phyloP scores from a whole-genome alignment of 2,329 filamentous ascomycete species.

The Xylariaceae sp. region DNA sequence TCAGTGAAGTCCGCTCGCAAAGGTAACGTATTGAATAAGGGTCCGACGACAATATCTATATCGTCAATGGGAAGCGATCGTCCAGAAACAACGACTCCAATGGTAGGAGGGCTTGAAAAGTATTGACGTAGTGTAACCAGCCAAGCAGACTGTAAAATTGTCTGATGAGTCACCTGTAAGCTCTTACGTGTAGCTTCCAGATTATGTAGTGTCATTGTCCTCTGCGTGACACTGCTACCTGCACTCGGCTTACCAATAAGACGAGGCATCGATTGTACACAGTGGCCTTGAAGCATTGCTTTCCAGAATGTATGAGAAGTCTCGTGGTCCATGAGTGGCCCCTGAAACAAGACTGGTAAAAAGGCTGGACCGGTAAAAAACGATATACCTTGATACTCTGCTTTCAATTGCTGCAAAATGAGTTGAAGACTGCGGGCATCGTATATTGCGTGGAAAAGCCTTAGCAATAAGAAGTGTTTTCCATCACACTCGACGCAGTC shows the following conservation, averaged over 20 bases:
- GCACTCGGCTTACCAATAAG: constrained; percentile 3
- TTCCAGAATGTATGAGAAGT: constrained; percentile 62
- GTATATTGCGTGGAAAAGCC: constrained; percentile 83
- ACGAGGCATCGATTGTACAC: constrained; percentile 20
- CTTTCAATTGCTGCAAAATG: constrained; percentile 57
- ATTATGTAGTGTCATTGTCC: constrained; percentile 34
- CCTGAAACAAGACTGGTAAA: constrained; percentile 62
- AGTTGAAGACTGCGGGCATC: constrained; percentile 75
- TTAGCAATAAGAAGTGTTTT: constrained; percentile 49
- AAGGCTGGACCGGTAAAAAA: constrained; percentile 50
- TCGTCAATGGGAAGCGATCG: constrained; percentile 64
- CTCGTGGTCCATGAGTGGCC: constrained; percentile 55
- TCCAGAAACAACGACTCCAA: constrained; percentile 78
- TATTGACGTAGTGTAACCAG: constrained; percentile 55
- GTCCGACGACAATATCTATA: constrained; percentile 68
- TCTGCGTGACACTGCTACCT: constrained; percentile 21
- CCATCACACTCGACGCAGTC: constrained; percentile 33
- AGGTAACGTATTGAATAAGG: constrained; percentile 86
- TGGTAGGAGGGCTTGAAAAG: constrained; percentile 44
- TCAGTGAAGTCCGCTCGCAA: constrained; percentile 50
- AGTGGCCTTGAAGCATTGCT: constrained; percentile 43
- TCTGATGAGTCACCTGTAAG: constrained; percentile 72
- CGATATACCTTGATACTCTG: constrained; percentile 42
- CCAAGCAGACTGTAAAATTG: constrained; percentile 75
- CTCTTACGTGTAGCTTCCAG: constrained; percentile 52